phyloP scores from a whole-genome alignment of 768 basidiomycete genomes.

The Albatrellus ellisii region DNA sequence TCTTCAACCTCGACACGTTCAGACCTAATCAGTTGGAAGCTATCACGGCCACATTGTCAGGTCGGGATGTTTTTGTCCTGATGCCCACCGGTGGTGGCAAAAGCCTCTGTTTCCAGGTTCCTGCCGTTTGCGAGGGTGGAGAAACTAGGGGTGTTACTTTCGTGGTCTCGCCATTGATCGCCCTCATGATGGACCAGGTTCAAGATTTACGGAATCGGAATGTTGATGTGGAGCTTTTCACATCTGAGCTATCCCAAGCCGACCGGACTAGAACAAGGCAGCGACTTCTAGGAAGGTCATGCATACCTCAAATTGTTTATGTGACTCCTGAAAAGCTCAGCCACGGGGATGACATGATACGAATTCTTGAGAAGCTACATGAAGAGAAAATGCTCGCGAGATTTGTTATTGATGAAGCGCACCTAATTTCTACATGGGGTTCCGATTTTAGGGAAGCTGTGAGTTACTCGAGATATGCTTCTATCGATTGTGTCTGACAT shows the following conservation, averaged over 20 bases:
- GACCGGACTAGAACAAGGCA: constrained; percentile 23
- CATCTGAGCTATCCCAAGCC: constrained; percentile 18
- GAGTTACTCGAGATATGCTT: background rate
- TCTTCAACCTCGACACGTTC: constrained; percentile 59
- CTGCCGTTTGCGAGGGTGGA: constrained; percentile 67
- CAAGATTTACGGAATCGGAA: constrained; percentile 45
- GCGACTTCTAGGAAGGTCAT: constrained; percentile 28
- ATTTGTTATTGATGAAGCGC: constrained; percentile 95
- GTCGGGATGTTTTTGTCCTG: constrained; percentile 82
- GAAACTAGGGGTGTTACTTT: constrained; percentile 73
- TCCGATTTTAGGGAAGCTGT: constrained; percentile 57
- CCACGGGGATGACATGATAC: constrained; percentile 41
- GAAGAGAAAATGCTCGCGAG: constrained; percentile 49
- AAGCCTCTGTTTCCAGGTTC: constrained; percentile 81
- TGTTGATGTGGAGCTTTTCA: constrained; percentile 47
- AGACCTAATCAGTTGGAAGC: constrained; percentile 80
- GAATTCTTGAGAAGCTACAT: constrained; percentile 47
- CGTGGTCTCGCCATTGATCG: constrained; percentile 80
- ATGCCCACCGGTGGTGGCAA: constrained; percentile 97
- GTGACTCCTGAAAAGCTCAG: constrained; percentile 86
- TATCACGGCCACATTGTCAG: constrained; percentile 65
- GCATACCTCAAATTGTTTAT: constrained; percentile 63
- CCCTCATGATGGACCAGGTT: constrained; percentile 88
- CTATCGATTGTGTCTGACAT: background rate
- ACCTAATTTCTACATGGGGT: constrained; percentile 92